phyloP scores from a whole-genome alignment of 768 basidiomycete species.

The Tricholoma saponaceum region DNA sequence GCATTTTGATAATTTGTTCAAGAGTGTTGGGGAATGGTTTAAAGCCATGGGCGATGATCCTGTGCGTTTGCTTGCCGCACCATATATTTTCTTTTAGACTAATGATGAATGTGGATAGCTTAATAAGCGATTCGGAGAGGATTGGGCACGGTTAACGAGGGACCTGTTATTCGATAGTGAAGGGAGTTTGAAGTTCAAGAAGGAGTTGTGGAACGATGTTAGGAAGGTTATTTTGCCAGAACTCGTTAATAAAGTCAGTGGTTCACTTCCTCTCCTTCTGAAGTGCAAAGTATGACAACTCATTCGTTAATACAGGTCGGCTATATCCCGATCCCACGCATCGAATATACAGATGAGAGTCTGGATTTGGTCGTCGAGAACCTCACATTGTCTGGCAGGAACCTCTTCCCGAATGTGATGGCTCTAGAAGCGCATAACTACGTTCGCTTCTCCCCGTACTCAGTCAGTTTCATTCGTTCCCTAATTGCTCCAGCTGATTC shows the following conservation, averaged over 20 bases:
- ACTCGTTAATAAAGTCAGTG: slow-evolving; percentile 64
- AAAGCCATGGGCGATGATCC: slow-evolving; percentile 82
- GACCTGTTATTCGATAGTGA: slow-evolving; percentile 82
- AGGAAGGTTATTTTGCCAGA: slow-evolving; percentile 77
- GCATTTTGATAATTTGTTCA: slow-evolving; percentile 81
- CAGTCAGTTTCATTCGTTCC: slow-evolving; percentile 7
- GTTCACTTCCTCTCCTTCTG: background rate
- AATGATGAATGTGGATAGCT: slow-evolving; percentile 22
- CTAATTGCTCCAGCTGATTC: background rate
- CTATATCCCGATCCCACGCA: slow-evolving; percentile 86
- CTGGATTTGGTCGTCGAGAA: slow-evolving; percentile 94
- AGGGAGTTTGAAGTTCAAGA: slow-evolving; percentile 85
- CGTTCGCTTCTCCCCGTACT: slow-evolving; percentile 82
- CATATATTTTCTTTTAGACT: background rate
- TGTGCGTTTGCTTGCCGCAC: slow-evolving; percentile 20
- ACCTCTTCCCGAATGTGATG: slow-evolving; percentile 83
- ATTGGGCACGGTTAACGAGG: slow-evolving; percentile 76
- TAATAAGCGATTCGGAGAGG: slow-evolving; percentile 78
- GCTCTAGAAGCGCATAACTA: slow-evolving; percentile 75
- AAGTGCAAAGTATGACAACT: background rate
- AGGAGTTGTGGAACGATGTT: slow-evolving; percentile 85
- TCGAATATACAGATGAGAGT: slow-evolving; percentile 87
- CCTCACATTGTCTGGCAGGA: slow-evolving; percentile 80
- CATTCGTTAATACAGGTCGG: slow-evolving; percentile 43
- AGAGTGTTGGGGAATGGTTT: slow-evolving; percentile 74